A percentile compares a stretch with the other conserved stretches of the same genome.
Evolutionary conservation across 768 basidiomycete species (phyloP).

Genomic region (Suillus paluster): DNA sequence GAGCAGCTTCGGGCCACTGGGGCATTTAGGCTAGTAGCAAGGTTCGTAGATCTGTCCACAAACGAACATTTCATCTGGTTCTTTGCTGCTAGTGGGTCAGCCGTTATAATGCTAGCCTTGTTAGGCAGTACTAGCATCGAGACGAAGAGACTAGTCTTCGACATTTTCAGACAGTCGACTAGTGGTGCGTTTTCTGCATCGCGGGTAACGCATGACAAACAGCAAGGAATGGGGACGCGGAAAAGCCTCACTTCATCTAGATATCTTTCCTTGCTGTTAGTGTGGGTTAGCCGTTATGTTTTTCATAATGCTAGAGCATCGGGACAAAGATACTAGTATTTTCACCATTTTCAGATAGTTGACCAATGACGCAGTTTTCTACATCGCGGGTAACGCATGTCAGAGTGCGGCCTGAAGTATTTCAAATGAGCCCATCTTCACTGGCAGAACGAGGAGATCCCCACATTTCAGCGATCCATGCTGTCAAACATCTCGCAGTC

Average conservation of each 20-base stretch:
- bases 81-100: not conserved
- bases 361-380: not conserved
- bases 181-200: no score
- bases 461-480: not conserved
- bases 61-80: not conserved
- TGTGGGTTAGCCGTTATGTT: no score
- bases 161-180: no score
- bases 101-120: not conserved
- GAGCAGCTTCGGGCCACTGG: no score
- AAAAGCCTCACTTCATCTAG: no score
- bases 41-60: not conserved
- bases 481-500: not conserved
- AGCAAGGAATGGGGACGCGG: no score
- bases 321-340: not conserved
- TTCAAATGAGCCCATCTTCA: not conserved
- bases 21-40: not conserved
- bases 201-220: no score
- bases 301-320: not conserved
- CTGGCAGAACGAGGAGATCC: not conserved
- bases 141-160: no score
- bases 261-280: no score
- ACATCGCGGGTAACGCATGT: not conserved
- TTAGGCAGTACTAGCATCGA: not conserved
- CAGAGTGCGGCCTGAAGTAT: not conserved
- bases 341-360: not conserved